These are phyloP conservation scores for Aquilaria sinensis DNA, from an alignment of 345 rosid genomes.

Conservation along the genomic window DNA sequence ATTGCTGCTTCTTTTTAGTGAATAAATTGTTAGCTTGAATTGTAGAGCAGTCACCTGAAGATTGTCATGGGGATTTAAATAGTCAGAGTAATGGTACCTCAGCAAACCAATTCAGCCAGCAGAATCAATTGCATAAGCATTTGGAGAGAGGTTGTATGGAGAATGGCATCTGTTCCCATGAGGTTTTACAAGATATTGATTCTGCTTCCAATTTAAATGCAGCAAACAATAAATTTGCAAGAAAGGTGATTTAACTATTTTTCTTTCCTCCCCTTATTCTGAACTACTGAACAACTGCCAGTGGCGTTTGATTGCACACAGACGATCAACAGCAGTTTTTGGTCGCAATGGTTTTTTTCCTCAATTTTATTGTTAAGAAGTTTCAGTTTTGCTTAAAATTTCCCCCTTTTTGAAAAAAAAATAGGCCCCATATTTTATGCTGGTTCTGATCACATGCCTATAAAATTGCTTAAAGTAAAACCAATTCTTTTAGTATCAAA, in stretches of 20 bases:
- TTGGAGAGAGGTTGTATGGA: slow-evolving; percentile 35
- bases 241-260: slow-evolving; percentile 52
- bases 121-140: slow-evolving; percentile 29
- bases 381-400: too few species aligned
- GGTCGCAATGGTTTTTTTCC: too few species aligned
- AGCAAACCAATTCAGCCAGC: slow-evolving; percentile 26
- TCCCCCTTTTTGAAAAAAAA: too few species aligned
- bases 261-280: background rate
- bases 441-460: too few species aligned
- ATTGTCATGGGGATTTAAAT: slow-evolving; percentile 22
- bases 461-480: too few species aligned
- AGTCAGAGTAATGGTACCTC: slow-evolving; percentile 27
- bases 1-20: slow-evolving; percentile 7
- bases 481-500: too few species aligned
- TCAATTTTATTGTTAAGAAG: too few species aligned
- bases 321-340: too few species aligned
- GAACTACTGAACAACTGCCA: too few species aligned
- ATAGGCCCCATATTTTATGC: too few species aligned
- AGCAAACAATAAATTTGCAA: slow-evolving; percentile 43
- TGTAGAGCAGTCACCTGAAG: slow-evolving; percentile 39
- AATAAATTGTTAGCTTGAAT: slow-evolving; percentile 21
- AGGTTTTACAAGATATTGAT: slow-evolving; percentile 64
- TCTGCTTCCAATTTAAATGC: slow-evolving; percentile 25
- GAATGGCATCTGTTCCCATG: slow-evolving; percentile 86
- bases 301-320: too few species aligned